Evolutionary conservation across 441 rosid genomes (phyloP).

Genomic region (Biscutella laevigata): DNA sequence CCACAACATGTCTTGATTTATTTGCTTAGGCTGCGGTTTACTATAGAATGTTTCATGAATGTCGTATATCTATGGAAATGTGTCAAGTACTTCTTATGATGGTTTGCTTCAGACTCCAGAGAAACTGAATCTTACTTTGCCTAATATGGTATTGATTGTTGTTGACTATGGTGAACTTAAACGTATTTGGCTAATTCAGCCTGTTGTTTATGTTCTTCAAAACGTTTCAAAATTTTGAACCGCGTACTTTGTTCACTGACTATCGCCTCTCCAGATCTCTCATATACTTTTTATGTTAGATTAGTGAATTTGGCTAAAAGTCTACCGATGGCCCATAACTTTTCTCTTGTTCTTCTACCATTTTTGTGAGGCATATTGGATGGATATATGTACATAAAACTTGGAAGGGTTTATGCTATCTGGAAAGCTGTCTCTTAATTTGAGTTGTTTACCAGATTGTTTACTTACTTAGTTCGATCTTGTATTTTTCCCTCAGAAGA

Average conservation of each 20-base stretch:
- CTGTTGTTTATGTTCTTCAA: background rate
- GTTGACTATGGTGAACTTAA: too few relatives aligned
- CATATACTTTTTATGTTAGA: background rate
- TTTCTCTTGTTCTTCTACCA: background rate
- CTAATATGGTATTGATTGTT: too few relatives aligned
- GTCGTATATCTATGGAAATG: background rate
- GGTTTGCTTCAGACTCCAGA: background rate
- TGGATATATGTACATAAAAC: background rate
- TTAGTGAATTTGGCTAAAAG: too few relatives aligned
- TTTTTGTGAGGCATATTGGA: background rate
- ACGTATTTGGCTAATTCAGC: background rate
- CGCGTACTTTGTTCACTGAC: background rate
- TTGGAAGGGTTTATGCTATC: background rate
- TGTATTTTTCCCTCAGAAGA: background rate
- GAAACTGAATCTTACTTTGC: background rate
- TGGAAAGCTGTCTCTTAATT: background rate
- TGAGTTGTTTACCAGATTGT: background rate
- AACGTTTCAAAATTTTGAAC: background rate
- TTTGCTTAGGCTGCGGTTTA: slow-evolving; percentile 2
- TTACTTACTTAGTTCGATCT: background rate
- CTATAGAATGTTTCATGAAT: background rate
- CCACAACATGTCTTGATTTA: background rate
- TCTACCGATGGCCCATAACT: background rate
- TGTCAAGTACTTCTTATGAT: background rate
- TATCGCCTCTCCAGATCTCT: background rate